A percentile compares a stretch with the other conserved stretches of the same genome.
Evolutionary conservation across 768 basidiomycete species (phyloP).

Genomic region (Coprinopsis sp.): DNA sequence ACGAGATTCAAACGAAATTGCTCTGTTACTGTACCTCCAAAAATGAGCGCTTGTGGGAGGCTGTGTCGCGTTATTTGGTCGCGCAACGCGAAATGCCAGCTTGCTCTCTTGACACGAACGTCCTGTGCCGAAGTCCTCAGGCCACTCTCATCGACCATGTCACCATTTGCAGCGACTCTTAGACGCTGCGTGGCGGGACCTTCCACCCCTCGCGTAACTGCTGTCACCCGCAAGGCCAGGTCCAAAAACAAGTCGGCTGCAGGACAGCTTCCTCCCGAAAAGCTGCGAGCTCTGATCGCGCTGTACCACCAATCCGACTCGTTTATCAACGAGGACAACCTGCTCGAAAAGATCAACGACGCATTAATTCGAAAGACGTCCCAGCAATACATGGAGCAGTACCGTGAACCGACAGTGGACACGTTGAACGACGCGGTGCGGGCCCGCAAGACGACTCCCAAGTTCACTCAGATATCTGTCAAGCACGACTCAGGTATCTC

Average conservation of each 20-base stretch:
- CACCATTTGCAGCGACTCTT: slow-evolving; percentile 6
- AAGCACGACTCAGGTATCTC: background rate
- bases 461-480: slow-evolving; percentile 21
- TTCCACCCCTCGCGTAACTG: background rate
- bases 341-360: slow-evolving; percentile 58
- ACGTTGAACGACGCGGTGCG: no score
- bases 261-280: slow-evolving; percentile 40
- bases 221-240: background rate
- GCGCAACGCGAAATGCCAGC: background rate
- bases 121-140: background rate
- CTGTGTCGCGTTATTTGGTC: background rate
- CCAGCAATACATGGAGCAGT: slow-evolving; percentile 1
- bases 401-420: no score
- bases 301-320: slow-evolving; percentile 73
- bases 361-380: slow-evolving; percentile 42
- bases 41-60: background rate
- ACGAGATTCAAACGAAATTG: no score
- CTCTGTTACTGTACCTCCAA: background rate
- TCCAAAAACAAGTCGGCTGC: background rate
- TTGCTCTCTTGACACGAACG: background rate
- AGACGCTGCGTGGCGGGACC: slow-evolving; percentile 1
- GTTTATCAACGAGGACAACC: slow-evolving; percentile 69
- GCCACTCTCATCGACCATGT: slow-evolving; percentile 1
- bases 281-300: slow-evolving; percentile 68
- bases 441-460: no score